A percentile compares a stretch with the other conserved stretches of the same genome.
Conservation (phyloP, 2,329 filamentous ascomycete genomes). For the Aotearoamyces nothofagi region DNA sequence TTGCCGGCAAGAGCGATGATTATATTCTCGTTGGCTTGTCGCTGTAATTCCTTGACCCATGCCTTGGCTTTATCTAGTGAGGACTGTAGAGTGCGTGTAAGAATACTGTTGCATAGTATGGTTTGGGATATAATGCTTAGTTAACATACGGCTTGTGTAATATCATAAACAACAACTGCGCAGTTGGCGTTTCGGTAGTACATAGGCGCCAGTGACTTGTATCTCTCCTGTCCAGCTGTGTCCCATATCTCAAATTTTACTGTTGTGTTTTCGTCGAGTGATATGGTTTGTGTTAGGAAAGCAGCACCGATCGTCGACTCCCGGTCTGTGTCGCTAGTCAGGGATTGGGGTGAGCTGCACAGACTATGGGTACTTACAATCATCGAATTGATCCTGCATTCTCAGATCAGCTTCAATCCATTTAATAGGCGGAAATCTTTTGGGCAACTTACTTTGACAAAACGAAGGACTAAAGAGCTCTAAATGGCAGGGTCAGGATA, state of each 20-base stretch:
- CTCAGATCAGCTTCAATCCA: constrained; percentile 2
- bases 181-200: constrained; percentile 99
- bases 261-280: constrained; percentile 92
- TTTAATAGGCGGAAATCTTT: too few relatives aligned
- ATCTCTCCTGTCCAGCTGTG: constrained; percentile 94
- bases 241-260: constrained; percentile 99
- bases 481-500: too few relatives aligned
- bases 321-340: constrained; percentile 62
- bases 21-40: constrained; percentile 98
- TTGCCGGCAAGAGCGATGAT: constrained; percentile 97
- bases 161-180: constrained; percentile 97
- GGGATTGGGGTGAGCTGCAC: not conserved
- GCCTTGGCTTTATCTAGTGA: constrained; percentile 98
- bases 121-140: constrained; percentile 4
- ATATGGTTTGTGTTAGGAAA: constrained; percentile 97
- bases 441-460: constrained; percentile 68
- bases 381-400: constrained; percentile 96
- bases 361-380: too few relatives aligned
- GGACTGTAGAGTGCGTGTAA: constrained; percentile 36
- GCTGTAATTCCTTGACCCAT: constrained; percentile 97
- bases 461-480: constrained; percentile 95
- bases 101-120: constrained; percentile 3
- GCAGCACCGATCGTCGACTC: constrained; percentile 97
- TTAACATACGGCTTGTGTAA: constrained; percentile 82
- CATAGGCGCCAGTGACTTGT: constrained; percentile 98